phyloP scores from a whole-genome alignment of 2,329 filamentous ascomycete species.

The Exophiala phaeomuriformis region DNA sequence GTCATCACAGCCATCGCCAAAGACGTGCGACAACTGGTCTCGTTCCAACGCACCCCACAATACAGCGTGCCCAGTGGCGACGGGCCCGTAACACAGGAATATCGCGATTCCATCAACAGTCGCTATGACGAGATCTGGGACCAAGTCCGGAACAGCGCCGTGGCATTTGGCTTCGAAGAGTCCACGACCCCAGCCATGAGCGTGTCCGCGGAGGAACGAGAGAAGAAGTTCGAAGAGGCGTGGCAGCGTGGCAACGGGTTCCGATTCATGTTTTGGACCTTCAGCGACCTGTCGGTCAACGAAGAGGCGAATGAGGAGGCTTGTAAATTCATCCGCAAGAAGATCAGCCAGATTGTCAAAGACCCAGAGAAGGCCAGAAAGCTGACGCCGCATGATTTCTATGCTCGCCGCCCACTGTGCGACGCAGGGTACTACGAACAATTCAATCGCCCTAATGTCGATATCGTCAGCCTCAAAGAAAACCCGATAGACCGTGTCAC shows the following conservation, averaged over 20 bases:
- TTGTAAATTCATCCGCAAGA: slow-evolving; percentile 33
- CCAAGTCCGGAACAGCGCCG: slow-evolving; percentile 28
- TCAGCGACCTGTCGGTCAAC: slow-evolving; percentile 34
- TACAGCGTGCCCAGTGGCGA: slow-evolving; percentile 16
- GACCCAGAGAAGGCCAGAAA: slow-evolving; percentile 30
- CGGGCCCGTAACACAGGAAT: slow-evolving; percentile 6
- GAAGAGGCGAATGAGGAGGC: slow-evolving; percentile 36
- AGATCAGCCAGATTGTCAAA: slow-evolving; percentile 30
- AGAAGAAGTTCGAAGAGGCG: slow-evolving; percentile 28
- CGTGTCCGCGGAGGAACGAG: slow-evolving; percentile 13
- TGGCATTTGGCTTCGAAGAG: slow-evolving; percentile 20
- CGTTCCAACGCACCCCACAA: slow-evolving; percentile 34
- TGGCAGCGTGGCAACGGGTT: slow-evolving; percentile 34
- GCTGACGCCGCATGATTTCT: slow-evolving; percentile 46
- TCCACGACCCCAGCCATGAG: slow-evolving; percentile 24
- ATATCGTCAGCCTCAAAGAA: slow-evolving; percentile 35
- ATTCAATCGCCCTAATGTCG: slow-evolving; percentile 42
- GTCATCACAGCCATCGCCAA: slow-evolving; percentile 25
- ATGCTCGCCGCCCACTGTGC: slow-evolving; percentile 44
- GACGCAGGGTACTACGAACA: slow-evolving; percentile 48
- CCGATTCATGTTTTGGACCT: slow-evolving; percentile 35
- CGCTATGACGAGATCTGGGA: slow-evolving; percentile 32
- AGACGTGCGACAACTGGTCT: slow-evolving; percentile 30
- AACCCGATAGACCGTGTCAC: slow-evolving; percentile 28
- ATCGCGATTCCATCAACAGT: slow-evolving; percentile 28